Evolutionary conservation across 257 asterid genomes (phyloP), one percentile per base, ranked within the genome.

Genomic region (Gentiana straminea): DNA sequence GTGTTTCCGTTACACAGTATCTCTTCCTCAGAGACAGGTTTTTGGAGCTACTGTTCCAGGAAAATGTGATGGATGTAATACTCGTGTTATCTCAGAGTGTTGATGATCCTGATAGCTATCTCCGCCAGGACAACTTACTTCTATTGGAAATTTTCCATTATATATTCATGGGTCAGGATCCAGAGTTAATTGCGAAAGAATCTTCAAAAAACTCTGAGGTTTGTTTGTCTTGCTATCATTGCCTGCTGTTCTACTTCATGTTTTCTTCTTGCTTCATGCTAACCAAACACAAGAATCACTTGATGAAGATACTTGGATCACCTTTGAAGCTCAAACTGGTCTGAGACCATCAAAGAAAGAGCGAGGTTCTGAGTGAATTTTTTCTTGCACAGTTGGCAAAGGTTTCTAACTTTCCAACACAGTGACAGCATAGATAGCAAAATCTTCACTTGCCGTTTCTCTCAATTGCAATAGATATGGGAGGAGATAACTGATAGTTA

Each of bases 81-180:
- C 72, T 85, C 63, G 97, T 75, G 12, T 69, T 92, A 36, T 73
- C 94, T 1, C 97, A 84, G 72, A 95, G 85, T 68, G 68, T 84
- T 59, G 90, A 94, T 60, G 90, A 84, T 61, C 74, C 94, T 55
- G 70, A 67, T 65, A 75, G 86, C 67, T 72, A 73, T 76, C 80
- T 85, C 64, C 86, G 84, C 5, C 95, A 92, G 51, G 98, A 92
- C 71, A 92, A 92, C 75, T 70, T 92, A 75, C 97, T 92, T 72
- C 71, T 87, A 53, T 57, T 92, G 77, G 98, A 92, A 73, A 80
- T 79, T 46, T 92, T 78, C 69, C 69, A 74, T 71, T 69, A 83
- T 77, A 75, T 81, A 73, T 88, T 87, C 58, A 78, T 73, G 71
- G 94, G 91, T 55, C 98, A 92, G 66, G 90, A 81, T n/a, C 95